A percentile compares a stretch with the other conserved stretches of the same genome.
These are phyloP conservation scores for Populus davidiana DNA, from an alignment of 345 rosid species.

Conservation along the genomic window DNA sequence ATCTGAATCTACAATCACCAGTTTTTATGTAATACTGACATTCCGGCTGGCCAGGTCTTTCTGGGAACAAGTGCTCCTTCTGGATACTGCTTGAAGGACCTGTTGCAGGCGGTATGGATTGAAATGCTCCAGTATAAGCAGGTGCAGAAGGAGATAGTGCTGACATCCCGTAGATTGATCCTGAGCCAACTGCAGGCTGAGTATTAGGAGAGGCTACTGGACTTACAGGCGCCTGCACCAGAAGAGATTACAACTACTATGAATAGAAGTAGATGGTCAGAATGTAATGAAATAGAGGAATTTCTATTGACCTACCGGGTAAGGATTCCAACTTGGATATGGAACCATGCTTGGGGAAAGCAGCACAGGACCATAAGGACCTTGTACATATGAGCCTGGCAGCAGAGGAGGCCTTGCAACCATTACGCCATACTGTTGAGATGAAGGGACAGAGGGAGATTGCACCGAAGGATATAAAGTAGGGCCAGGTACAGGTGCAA, in stretches of 20 bases:
- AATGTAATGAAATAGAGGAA: not conserved
- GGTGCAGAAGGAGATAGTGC: constrained; percentile 64
- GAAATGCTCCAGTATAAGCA: constrained; percentile 60
- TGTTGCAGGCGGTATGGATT: constrained; percentile 37
- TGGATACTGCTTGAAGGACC: constrained; percentile 54
- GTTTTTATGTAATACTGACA: constrained; percentile 86
- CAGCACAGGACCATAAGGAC: constrained; percentile 70
- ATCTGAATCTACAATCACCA: constrained; percentile 81
- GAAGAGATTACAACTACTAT: not conserved
- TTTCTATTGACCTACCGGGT: constrained; percentile 48
- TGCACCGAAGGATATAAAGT: constrained; percentile 54
- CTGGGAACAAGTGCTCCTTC: constrained; percentile 69
- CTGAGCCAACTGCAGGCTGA: constrained; percentile 53
- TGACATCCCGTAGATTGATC: constrained; percentile 54
- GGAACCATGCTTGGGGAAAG: constrained; percentile 71
- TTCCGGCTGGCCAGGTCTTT: constrained; percentile 82
- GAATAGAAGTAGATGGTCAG: not conserved
- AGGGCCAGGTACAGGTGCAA: constrained; percentile 54
- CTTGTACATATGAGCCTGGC: constrained; percentile 64
- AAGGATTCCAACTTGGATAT: constrained; percentile 66
- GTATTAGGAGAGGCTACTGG: constrained; percentile 52
- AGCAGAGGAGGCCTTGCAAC: constrained; percentile 73
- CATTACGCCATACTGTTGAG: constrained; percentile 70
- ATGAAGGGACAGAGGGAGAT: constrained; percentile 54
- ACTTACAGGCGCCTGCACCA: constrained; percentile 55